Conservation (phyloP, 2,329 filamentous ascomycete genomes). For the Sporothrix globosa region DNA sequence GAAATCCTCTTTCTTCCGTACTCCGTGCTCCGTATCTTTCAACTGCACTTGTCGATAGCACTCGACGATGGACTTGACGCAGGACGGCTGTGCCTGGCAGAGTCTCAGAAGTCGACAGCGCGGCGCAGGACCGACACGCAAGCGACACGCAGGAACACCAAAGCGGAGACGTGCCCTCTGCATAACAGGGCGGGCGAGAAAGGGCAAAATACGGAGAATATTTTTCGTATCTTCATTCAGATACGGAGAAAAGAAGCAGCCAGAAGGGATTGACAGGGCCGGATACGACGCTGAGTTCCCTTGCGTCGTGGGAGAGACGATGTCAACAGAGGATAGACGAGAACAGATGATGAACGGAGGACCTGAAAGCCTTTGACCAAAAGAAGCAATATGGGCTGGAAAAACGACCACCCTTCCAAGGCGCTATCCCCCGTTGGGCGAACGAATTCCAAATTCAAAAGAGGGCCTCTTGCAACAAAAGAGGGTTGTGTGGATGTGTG, state of each 20-base stretch:
- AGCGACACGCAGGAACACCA: conserved; percentile 21
- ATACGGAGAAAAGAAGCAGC: not conserved
- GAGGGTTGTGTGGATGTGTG: conserved; percentile 11
- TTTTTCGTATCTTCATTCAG: not conserved
- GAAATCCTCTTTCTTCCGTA: not conserved
- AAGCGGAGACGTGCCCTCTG: not conserved
- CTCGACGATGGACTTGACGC: conserved; percentile 13
- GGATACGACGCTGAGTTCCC: conserved; percentile 22
- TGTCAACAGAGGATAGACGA: not conserved
- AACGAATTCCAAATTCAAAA: conserved; percentile 23
- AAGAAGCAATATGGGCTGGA: conserved; percentile 27
- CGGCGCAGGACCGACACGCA: conserved; percentile 17
- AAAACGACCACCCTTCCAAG: conserved; percentile 6
- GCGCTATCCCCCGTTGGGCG: conserved; percentile 9
- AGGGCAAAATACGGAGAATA: conserved; percentile 13
- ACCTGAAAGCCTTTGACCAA: not conserved
- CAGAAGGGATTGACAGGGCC: conserved; percentile 20
- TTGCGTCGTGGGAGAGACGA: conserved; percentile 1
- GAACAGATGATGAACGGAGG: too few species aligned
- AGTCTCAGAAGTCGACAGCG: conserved; percentile 24
- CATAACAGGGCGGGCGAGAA: not conserved
- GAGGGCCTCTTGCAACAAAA: not conserved
- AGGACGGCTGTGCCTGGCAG: conserved; percentile 24
- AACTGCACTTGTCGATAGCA: not conserved
- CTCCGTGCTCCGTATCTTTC: not conserved